phyloP scores from a whole-genome alignment of 306 rosid species.

The Prunus mira region DNA sequence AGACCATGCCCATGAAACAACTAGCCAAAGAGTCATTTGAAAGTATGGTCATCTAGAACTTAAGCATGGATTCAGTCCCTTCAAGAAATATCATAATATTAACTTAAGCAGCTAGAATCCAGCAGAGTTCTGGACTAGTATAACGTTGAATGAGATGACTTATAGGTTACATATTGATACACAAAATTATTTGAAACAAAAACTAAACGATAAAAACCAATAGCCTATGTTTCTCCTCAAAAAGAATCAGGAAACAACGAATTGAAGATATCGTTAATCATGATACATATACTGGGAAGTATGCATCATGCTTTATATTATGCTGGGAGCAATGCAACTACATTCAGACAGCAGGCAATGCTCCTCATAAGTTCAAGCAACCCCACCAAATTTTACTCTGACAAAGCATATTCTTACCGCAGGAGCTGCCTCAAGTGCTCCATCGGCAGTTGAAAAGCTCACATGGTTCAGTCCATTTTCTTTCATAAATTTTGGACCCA shows the following conservation, averaged over 20 bases:
- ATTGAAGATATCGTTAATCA: neutral
- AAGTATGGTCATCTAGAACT: neutral
- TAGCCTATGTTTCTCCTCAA: neutral
- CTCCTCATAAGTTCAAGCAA: neutral
- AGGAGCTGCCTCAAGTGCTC: conserved; percentile 98
- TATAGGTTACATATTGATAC: neutral
- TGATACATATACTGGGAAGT: neutral
- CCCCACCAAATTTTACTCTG: neutral
- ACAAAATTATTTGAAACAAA: neutral
- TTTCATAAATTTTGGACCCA: conserved; percentile 85
- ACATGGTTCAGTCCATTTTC: conserved; percentile 82
- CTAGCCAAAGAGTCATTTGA: neutral
- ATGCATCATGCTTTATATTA: neutral
- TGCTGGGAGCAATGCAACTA: neutral
- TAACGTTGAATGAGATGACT: neutral
- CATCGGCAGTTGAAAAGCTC: conserved; percentile 86
- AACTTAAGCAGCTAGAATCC: neutral
- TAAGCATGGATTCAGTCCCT: neutral
- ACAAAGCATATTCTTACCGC: conserved; percentile 52
- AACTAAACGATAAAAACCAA: neutral
- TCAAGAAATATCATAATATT: neutral
- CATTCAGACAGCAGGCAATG: neutral
- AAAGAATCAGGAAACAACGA: neutral
- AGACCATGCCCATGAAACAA: neutral
- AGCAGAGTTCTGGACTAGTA: neutral